Conservation (phyloP, 2,329 filamentous ascomycete species). For the Stemphylium lycopersici region DNA sequence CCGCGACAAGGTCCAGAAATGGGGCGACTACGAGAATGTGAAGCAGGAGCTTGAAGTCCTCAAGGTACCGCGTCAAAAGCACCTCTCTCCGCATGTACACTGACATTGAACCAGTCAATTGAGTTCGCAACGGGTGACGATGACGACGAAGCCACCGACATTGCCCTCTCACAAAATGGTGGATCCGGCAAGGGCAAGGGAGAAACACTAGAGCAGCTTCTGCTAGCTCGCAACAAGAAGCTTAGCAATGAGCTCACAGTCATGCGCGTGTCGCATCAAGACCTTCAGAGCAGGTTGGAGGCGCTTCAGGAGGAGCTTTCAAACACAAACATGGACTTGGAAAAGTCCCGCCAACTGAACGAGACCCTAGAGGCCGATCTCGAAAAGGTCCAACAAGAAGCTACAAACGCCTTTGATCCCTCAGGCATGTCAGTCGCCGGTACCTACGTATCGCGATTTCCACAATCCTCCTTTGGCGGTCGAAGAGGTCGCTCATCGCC, state of each 20-base stretch:
- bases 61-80: slow-evolving; percentile 58
- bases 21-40: slow-evolving; percentile 93
- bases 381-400: slow-evolving; percentile 83
- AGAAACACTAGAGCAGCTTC: slow-evolving; percentile 86
- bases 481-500: slow-evolving; percentile 78
- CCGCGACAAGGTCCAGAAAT: slow-evolving; percentile 82
- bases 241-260: slow-evolving; percentile 91
- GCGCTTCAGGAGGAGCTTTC: slow-evolving; percentile 83
- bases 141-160: slow-evolving; percentile 57
- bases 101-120: slow-evolving; percentile 67
- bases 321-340: slow-evolving; percentile 81
- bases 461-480: slow-evolving; percentile 62
- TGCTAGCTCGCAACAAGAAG: slow-evolving; percentile 95
- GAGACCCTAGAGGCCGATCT: slow-evolving; percentile 92
- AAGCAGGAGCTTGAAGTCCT: slow-evolving; percentile 96
- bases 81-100: neutral
- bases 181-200: slow-evolving; percentile 65
- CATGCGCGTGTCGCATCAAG: slow-evolving; percentile 90
- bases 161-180: slow-evolving; percentile 54
- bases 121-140: slow-evolving; percentile 89
- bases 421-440: slow-evolving; percentile 91
- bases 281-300: slow-evolving; percentile 80
- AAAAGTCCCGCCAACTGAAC: slow-evolving; percentile 82
- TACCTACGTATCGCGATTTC: slow-evolving; percentile 83
- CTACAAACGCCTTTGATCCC: slow-evolving; percentile 78